Evolutionary conservation across 2,329 filamentous ascomycete genomes (phyloP).

Genomic region (Penicillium sp.): DNA sequence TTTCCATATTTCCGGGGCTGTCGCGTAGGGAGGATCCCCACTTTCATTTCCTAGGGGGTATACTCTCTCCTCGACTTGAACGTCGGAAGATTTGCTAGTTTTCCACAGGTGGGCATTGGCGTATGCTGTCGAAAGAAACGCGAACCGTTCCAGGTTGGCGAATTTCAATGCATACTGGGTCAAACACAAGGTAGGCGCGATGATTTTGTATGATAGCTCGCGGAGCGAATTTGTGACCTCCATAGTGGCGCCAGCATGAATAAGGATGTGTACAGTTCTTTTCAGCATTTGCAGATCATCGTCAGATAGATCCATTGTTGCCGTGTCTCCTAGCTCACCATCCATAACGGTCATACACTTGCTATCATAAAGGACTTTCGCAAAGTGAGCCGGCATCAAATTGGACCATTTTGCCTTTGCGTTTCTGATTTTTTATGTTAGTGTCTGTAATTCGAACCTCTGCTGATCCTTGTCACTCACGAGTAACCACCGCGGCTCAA

Average conservation of each 20-base stretch:
- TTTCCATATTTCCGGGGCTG: constrained; percentile 15
- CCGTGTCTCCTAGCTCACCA: constrained; percentile 22
- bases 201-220: constrained; percentile 19
- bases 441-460: background rate
- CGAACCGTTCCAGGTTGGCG: constrained; percentile 21
- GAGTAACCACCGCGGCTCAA: constrained; percentile 20
- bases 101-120: constrained; percentile 23
- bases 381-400: constrained; percentile 14
- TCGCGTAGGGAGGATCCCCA: constrained; percentile 8
- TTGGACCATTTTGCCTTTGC: constrained; percentile 20
- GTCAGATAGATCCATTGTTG: constrained; percentile 22
- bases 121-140: constrained; percentile 23
- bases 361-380: constrained; percentile 12
- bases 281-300: constrained; percentile 22
- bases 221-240: constrained; percentile 19
- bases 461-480: constrained; percentile 6
- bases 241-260: constrained; percentile 19
- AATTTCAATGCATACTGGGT: constrained; percentile 22
- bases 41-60: constrained; percentile 13
- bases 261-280: constrained; percentile 19
- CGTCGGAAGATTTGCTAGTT: constrained; percentile 11
- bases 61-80: constrained; percentile 17
- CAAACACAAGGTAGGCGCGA: constrained; percentile 21
- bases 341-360: constrained; percentile 20
- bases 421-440: constrained; percentile 5